phyloP scores from a whole-genome alignment of 2,329 filamentous ascomycete species.

The Septoria linicola region DNA sequence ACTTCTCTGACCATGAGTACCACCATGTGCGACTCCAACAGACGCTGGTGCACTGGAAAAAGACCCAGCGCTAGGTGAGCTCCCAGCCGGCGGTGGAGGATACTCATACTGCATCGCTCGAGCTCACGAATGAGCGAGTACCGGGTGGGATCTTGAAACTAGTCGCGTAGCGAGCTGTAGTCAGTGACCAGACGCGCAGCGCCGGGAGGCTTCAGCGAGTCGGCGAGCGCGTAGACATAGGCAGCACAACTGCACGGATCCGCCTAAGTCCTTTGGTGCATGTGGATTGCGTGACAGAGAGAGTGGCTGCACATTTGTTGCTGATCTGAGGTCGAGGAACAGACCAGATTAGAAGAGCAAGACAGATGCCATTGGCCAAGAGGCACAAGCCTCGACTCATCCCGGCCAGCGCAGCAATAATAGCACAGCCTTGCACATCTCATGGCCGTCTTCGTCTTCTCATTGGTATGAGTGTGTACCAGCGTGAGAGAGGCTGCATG shows the following conservation, averaged over 20 bases:
- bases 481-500: slow-evolving; percentile 15
- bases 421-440: slow-evolving; percentile 12
- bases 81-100: slow-evolving; percentile 32
- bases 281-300: slow-evolving; percentile 14
- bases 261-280: slow-evolving; percentile 13
- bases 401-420: slow-evolving; percentile 10
- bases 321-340: slow-evolving; percentile 15
- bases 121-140: slow-evolving; percentile 25
- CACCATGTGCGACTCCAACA: slow-evolving; percentile 32
- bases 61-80: slow-evolving; percentile 22
- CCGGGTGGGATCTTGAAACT: slow-evolving; percentile 21
- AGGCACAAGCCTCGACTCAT: slow-evolving; percentile 11
- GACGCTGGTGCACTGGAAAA: slow-evolving; percentile 30
- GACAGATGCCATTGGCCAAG: slow-evolving; percentile 21
- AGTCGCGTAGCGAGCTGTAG: slow-evolving; percentile 18
- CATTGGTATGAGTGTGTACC: slow-evolving; percentile 7
- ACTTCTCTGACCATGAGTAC: slow-evolving; percentile 18
- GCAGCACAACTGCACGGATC: slow-evolving; percentile 16
- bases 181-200: slow-evolving; percentile 18
- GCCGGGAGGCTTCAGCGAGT: slow-evolving; percentile 26
- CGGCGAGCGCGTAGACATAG: slow-evolving; percentile 25
- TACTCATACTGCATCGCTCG: slow-evolving; percentile 31
- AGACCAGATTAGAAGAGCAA: slow-evolving; percentile 8
- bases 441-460: slow-evolving; percentile 1
- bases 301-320: slow-evolving; percentile 17